Evolutionary conservation across 257 asterid genomes (phyloP), one percentile per base, ranked within the genome.

Genomic region (Petunia secreta): DNA sequence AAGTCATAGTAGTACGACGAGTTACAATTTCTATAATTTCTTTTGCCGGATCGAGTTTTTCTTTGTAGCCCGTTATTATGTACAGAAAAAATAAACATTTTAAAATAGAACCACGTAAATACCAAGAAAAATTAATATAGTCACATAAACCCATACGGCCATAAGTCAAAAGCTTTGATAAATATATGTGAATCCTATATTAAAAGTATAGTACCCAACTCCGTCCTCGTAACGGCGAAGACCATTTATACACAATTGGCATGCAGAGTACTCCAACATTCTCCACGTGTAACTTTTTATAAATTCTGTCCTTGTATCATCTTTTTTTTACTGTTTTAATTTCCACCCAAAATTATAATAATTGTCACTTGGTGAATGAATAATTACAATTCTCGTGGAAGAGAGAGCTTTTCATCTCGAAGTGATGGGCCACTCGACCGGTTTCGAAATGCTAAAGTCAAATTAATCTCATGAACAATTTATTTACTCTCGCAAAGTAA

Each of bases 171-270:
- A 75, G 84, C 88, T 73, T 85, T 80, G 88, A 83, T 48, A 34
- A 48, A 34, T 71, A 60, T 34, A 71, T 71, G 77, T 71, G 34
- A 48, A 71, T 48, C 1, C 77, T 60, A 71, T 43, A 48, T 60
- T 71, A 34, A 71, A 71, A 50, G 6, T 48, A 14, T 36, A 48
- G 67, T 79, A 25, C 25, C 82, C 68, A 78, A 84, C 87, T 75
- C 80, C 94, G 92, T 89, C 73, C 85, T 50, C 54, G 58, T 7
- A 83, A 91, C 90, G 91, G 89, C 89, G 87, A 79, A 82, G 86
- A 55, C 85, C 80, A 64, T 63, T 64, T 80, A 36, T 52, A 44
- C 53, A 44, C 44, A 77, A 5, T 64, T 75, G 59, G 3, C 85
- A 46, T 78, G 60, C 65, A 60, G 44, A 73, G 79, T 80, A n/a